Evolutionary conservation across 768 basidiomycete genomes (phyloP), one percentile per base, ranked within the genome.

Genomic region (Lentinula lateritia): DNA sequence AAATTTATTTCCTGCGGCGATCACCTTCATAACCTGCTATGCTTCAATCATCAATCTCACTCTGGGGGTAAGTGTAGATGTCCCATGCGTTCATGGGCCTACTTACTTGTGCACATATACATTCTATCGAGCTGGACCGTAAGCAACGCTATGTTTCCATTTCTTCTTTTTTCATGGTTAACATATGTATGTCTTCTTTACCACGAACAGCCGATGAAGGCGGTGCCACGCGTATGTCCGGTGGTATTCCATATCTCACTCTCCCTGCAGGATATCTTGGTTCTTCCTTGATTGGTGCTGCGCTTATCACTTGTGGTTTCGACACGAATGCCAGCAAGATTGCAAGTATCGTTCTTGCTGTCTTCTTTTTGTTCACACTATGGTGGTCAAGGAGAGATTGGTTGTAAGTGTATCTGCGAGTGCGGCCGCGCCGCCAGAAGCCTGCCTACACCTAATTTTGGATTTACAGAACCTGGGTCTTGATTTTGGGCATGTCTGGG

Each of bases 71-170:
- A 54, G 53, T 52, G 6, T 48, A 92, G 90, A 90, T 93, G 89
- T 91, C 89, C 80, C 92, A 95, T 72, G 92, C 92, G 5, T 66
- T 93, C 59, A 76, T 84, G 50, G 92, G 92, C 48, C 74, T 94
- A 35, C 76, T 95, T 36, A 95, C 92, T 16, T 92, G 92, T 64
- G 92, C 92, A n/a, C 83, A 73, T 39, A 93, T 95, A 45, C 85
- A 93, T 67, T 91, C 90, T 13, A 88, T 95, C 52, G 85, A 92
- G 68, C 83, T 95, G 13, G 92, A 95, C 75, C 93, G 92, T 92
- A 72, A 67, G 89, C 80, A 18, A 34, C 38, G 50, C 48, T 20
- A 32, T 53, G 38, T 3, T 53, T 50, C 2, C 43, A 8, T 52
- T 45, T 43, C 58, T 8, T 15, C 62, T 50, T 13, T 62, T 65